Conservation (phyloP, 257 asterid genomes). For the Penstemon barbatus region DNA sequence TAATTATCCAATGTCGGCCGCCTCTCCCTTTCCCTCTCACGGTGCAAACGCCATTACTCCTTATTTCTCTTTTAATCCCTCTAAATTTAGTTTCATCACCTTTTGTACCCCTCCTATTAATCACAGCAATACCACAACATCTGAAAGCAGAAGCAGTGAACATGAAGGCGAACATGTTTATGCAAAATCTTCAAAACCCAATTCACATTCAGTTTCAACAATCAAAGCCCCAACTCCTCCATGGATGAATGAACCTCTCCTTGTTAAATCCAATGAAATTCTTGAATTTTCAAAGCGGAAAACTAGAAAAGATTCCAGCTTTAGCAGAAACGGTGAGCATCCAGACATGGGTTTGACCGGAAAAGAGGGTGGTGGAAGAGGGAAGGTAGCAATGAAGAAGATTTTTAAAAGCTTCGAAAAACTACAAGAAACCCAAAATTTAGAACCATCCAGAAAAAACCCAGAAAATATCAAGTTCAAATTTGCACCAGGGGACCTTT, state of each 20-base stretch:
- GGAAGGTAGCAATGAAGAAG: slow-evolving; percentile 74
- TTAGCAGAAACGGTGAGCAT: slow-evolving; percentile 29
- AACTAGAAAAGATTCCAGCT: slow-evolving; percentile 37
- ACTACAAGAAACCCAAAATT: slow-evolving; percentile 41
- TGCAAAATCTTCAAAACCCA: slow-evolving; percentile 33
- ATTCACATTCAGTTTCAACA: slow-evolving; percentile 37
- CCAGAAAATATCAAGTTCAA: slow-evolving; percentile 39
- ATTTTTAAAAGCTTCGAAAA: slow-evolving; percentile 63
- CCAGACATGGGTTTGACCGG: slow-evolving; percentile 53
- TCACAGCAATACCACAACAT: slow-evolving; percentile 21
- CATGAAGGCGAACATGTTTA: slow-evolving; percentile 25
- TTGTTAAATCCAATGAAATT: slow-evolving; percentile 59
- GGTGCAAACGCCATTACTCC: slow-evolving; percentile 39
- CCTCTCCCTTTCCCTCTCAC: slow-evolving; percentile 33
- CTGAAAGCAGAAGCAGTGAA: slow-evolving; percentile 27
- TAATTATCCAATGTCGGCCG: slow-evolving; percentile 38
- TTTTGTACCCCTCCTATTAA: slow-evolving; percentile 30
- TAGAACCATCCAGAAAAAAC: slow-evolving; percentile 34
- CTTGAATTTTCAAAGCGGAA: slow-evolving; percentile 45
- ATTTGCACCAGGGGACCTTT: slow-evolving; percentile 59
- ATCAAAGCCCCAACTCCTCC: slow-evolving; percentile 87
- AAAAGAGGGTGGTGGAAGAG: slow-evolving; percentile 81
- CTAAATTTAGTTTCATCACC: slow-evolving; percentile 21
- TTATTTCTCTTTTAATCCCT: slow-evolving; percentile 23
- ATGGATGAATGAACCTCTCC: slow-evolving; percentile 82